A percentile compares a stretch with the other conserved stretches of the same genome.
Evolutionary conservation across 257 asterid species (phyloP).

Genomic region (Ocimum tenuiflorum): DNA sequence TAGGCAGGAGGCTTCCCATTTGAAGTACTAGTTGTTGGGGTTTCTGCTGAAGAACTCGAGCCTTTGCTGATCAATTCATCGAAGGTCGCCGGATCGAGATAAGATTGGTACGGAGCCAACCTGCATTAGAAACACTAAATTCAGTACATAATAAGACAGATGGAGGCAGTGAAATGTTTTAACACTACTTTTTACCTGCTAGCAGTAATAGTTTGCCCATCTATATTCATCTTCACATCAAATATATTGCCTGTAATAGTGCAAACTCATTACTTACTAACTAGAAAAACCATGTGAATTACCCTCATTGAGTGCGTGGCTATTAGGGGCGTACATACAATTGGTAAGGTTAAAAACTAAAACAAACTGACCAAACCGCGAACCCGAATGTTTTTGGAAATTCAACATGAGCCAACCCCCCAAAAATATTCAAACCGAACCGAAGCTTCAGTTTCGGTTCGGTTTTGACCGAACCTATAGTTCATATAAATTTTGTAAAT

Average conservation of each 20-base stretch:
- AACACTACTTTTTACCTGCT: conserved; percentile 47
- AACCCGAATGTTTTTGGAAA: too few species aligned
- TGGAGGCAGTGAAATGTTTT: neutral
- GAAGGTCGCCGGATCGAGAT: conserved; percentile 49
- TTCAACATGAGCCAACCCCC: too few species aligned
- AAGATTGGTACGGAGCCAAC: conserved; percentile 61
- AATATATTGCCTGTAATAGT: conserved; percentile 59
- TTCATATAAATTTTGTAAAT: too few species aligned
- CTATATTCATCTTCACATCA: conserved; percentile 70
- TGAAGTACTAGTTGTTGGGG: conserved; percentile 32
- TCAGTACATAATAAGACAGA: conserved; percentile 1
- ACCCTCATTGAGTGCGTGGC: too few species aligned
- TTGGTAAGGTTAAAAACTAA: too few species aligned
- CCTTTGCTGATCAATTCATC: conserved; percentile 41
- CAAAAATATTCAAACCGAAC: too few species aligned
- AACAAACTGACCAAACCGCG: too few species aligned
- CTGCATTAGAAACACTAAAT: conserved; percentile 19
- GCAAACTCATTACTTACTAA: neutral
- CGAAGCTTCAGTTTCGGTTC: too few species aligned
- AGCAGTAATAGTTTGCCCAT: conserved; percentile 64
- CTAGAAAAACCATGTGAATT: neutral
- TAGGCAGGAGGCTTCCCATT: conserved; percentile 37
- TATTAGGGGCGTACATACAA: too few species aligned
- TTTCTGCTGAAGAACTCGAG: conserved; percentile 31
- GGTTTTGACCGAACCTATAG: too few species aligned